phyloP scores from a whole-genome alignment of 1,284 basidiomycete genomes.

The Volvariella surrecta region DNA sequence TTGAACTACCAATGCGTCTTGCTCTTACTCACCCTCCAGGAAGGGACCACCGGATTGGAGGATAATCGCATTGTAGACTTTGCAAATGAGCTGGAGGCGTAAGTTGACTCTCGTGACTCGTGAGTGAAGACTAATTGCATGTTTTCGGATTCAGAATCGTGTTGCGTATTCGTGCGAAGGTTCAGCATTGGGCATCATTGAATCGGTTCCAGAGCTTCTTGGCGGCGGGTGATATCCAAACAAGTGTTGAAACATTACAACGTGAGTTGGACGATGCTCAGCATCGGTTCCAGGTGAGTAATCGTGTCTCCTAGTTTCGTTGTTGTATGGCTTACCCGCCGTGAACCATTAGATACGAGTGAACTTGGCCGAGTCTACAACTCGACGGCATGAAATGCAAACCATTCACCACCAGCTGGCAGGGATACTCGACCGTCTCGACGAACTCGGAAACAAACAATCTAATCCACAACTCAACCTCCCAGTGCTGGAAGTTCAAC shows the following conservation, averaged over 20 bases:
- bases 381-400: too few relatives aligned
- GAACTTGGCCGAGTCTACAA: too few relatives aligned
- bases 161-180: constrained; percentile 21
- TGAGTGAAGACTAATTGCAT: neutral
- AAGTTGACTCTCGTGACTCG: constrained; percentile 8
- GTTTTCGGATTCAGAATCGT: constrained; percentile 20
- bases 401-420: too few relatives aligned
- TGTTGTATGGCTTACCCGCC: neutral
- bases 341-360: too few relatives aligned
- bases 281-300: constrained; percentile 26
- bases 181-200: constrained; percentile 28
- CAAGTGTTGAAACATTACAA: constrained; percentile 29
- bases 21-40: constrained; percentile 24
- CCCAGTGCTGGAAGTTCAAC: too few relatives aligned
- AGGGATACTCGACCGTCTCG: too few relatives aligned
- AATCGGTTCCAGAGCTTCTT: constrained; percentile 28
- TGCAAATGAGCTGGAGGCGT: constrained; percentile 29
- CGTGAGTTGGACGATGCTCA: constrained; percentile 27
- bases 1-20: constrained; percentile 24
- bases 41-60: constrained; percentile 25
- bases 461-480: too few relatives aligned
- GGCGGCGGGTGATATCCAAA: constrained; percentile 28
- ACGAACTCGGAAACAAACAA: too few relatives aligned
- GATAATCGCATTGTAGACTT: constrained; percentile 20
- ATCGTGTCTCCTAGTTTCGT: too few relatives aligned